Evolutionary conservation across 2,329 filamentous ascomycete species (phyloP).

Genomic region (Exophiala phaeomuriformis): DNA sequence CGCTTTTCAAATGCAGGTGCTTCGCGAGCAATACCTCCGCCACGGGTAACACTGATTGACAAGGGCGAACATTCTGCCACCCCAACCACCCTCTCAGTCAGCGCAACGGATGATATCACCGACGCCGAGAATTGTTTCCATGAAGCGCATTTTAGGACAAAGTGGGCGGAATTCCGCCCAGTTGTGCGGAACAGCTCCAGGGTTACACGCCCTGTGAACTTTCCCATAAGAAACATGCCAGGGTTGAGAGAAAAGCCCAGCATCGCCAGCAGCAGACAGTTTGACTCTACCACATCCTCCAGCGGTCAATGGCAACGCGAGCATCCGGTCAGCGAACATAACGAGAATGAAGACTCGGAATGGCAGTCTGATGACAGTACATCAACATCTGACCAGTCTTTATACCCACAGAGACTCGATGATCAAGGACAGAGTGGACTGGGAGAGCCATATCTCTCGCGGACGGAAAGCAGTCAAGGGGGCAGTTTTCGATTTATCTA

Average conservation of each 20-base stretch:
- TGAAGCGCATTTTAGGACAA: slow-evolving; percentile 14
- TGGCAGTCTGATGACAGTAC: slow-evolving; percentile 22
- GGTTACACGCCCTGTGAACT: slow-evolving; percentile 1
- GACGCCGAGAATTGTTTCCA: background rate
- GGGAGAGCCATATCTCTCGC: slow-evolving; percentile 21
- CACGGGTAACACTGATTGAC: background rate
- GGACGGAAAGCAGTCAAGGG: slow-evolving; percentile 26
- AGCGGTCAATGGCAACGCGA: slow-evolving; percentile 24
- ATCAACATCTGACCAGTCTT: slow-evolving; percentile 4
- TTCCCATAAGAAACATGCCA: background rate
- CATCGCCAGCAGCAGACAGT: slow-evolving; percentile 18
- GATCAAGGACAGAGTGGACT: slow-evolving; percentile 18
- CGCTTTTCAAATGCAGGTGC: slow-evolving; percentile 21
- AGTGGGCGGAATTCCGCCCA: slow-evolving; percentile 10
- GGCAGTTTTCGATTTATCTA: slow-evolving; percentile 32
- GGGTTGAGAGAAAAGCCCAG: slow-evolving; percentile 4
- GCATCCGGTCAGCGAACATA: slow-evolving; percentile 25
- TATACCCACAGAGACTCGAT: background rate
- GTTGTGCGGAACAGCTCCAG: background rate
- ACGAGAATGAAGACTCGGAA: slow-evolving; percentile 18
- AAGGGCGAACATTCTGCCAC: too few relatives aligned
- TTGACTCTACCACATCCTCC: slow-evolving; percentile 20
- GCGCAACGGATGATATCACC: slow-evolving; percentile 2
- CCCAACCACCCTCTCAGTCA: background rate
- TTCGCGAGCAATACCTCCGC: slow-evolving; percentile 3